Evolutionary conservation across 257 asterid species (phyloP).

Genomic region (Anisodus acutangulus): DNA sequence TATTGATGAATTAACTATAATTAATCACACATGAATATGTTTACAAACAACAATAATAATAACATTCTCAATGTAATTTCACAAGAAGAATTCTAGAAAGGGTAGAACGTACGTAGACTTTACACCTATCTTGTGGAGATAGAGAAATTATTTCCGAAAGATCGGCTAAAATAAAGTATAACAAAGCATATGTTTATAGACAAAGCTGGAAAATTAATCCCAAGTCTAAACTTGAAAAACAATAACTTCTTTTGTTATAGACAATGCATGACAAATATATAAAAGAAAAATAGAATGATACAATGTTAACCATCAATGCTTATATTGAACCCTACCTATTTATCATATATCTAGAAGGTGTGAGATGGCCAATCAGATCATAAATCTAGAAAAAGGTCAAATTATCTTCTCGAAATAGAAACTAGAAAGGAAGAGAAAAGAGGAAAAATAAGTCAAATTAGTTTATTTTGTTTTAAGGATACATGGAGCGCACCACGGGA

Average conservation of each 20-base stretch:
- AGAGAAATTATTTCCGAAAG: no score
- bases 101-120: no score
- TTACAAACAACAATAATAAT: no score
- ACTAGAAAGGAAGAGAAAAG: not conserved
- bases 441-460: not conserved
- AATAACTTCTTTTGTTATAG: not conserved
- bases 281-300: no score
- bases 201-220: not conserved
- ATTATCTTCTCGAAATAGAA: not conserved
- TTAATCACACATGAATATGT: not conserved
- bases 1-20: not conserved
- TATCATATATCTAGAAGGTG: not conserved
- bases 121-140: no score
- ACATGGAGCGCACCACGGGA: conserved; percentile 23
- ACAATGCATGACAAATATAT: not conserved
- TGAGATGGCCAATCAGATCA: not conserved
- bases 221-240: not conserved
- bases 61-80: no score
- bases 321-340: no score
- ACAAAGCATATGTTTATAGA: no score
- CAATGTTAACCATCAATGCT: not conserved
- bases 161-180: no score
- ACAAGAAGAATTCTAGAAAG: no score
- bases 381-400: not conserved
- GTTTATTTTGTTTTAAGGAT: not conserved